A percentile compares a stretch with the other conserved stretches of the same genome.
phyloP scores from a whole-genome alignment of 805 yeast genomes.

The Lipomyces sp. region DNA sequence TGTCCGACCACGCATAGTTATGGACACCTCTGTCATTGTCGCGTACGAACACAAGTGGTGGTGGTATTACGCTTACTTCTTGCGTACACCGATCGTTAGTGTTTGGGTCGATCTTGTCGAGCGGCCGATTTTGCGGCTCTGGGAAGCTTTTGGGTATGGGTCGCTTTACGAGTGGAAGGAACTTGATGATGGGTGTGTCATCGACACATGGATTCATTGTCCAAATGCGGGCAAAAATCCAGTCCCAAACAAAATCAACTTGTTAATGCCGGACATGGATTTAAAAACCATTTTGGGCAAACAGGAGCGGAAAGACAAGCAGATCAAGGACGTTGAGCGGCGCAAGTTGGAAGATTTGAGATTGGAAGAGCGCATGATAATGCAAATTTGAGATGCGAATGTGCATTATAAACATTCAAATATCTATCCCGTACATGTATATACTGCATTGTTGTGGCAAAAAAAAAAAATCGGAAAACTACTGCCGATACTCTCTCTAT shows the following conservation, averaged over 20 bases:
- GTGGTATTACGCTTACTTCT: constrained; percentile 30
- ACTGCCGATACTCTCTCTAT: background rate
- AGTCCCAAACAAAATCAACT: background rate
- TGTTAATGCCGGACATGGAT: constrained; percentile 3
- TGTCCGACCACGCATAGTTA: constrained; percentile 20
- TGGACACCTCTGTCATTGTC: constrained; percentile 28
- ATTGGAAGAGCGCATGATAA: background rate
- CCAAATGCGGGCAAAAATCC: background rate
- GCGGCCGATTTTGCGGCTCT: constrained; percentile 17
- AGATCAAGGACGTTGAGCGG: background rate
- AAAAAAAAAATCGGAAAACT: background rate
- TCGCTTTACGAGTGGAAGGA: constrained; percentile 22
- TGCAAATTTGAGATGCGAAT: background rate
- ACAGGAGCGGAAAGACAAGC: background rate
- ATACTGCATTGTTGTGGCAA: no score
- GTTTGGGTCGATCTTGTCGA: constrained; percentile 23
- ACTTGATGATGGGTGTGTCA: constrained; percentile 23
- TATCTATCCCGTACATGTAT: background rate
- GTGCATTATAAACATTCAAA: no score
- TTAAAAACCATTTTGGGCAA: background rate
- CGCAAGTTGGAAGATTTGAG: background rate
- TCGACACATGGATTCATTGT: constrained; percentile 25
- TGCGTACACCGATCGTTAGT: constrained; percentile 21
- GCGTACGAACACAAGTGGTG: constrained; percentile 31
- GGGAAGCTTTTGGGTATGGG: constrained; percentile 10